Evolutionary conservation across 164 flowering plant genomes (phyloP), one percentile per base, ranked within the genome.

Genomic region (Sextonia rubra): DNA sequence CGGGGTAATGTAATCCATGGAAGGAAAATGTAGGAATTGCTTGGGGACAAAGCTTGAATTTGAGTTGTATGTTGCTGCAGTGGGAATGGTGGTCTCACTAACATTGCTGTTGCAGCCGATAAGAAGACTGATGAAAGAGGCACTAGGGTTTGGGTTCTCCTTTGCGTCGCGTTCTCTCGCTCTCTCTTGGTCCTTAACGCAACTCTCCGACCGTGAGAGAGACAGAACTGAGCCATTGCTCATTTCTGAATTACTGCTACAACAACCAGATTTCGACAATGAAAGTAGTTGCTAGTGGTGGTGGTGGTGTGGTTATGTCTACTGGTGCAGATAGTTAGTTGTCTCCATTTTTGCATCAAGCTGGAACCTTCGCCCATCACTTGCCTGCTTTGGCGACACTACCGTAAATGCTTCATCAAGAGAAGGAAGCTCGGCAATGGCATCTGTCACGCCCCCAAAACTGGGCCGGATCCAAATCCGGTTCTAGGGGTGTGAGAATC

Each of bases 191-290:
- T 96, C 95, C 70, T 87, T 90, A 8, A 79, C 89, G 0, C 96
- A 82, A 24, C 69, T 78, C 60, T 92, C 93, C 0, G 92, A 77
- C 67, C 91, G 75, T 1, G 95, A 84, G 0, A 91, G 86, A 0
- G 99, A 90, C 47, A 91, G 70, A 9, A 85, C 92, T 0, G 97
- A 89, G 18, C 93, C 92, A 47, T 91, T 94, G 80, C 97, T 92
- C 1, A 92, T 91, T 81, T 92, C 99, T 0, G 99, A 92, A 32
- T 82, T 90, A 74, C 94, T 93, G 64, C 49, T 47, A n/a, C 94
- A 90, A 24, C 92, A 84, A 71, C 89, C 89, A 3, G 93, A 89
- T 75, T 84, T 86, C 47, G 90, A 76, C 73, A 87, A 37, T 1
- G 88, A 83, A 12, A 76, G 47, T 6, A 80, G 83, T 44, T 61